Evolutionary conservation across 2,329 filamentous ascomycete species (phyloP), one percentile per base, ranked within the genome.

Genomic region (Paecilomyces sp.): DNA sequence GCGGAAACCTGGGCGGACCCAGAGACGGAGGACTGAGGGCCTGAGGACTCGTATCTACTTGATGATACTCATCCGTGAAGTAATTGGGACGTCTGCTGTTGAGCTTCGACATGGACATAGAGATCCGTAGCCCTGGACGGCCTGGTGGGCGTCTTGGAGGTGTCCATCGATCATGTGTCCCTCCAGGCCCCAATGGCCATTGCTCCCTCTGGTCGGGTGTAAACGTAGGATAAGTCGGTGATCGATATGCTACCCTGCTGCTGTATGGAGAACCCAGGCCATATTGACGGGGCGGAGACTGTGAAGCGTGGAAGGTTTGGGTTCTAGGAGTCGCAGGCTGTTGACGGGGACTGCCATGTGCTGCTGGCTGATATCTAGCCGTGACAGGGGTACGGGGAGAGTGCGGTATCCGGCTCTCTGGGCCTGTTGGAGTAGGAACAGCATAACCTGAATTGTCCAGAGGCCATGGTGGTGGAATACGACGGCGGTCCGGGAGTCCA

Each of bases 71-170:
- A 8, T 66, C 67, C 8, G 64, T 64, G 30, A 67, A 65, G 33
- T 66, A 67, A 6, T 61, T 63, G 52, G 68, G 71, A 2, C 67
- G 70, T 57, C 64, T 69, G 59, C 57, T 66, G 30, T 72, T 65
- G 55, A 75, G 58, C 54, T 69, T 67, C 9, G 72, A 71, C 22
- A 70, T 70, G 25, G 75, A 76, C 66, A 72, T 71, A 28, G 74
- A 74, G n/a, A 72, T 74, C 13, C 71, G 70, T 34, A 74, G 63
- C 1, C 66, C 68, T 4, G 68, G 67, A 56, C 67, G 67, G 6
- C 63, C 59, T 1, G 70, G 70, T 24, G 66, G 64, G 31, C 31
- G 64, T 62, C 51, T 65, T 73, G 55, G 41, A 18, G 41, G n/a
- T 6, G 41, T 47, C n/a, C 41, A 7, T 47, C 67, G 69, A 56